phyloP scores from a whole-genome alignment of 192 early-diverging fungal species.

The Geranomyces michiganensis region DNA sequence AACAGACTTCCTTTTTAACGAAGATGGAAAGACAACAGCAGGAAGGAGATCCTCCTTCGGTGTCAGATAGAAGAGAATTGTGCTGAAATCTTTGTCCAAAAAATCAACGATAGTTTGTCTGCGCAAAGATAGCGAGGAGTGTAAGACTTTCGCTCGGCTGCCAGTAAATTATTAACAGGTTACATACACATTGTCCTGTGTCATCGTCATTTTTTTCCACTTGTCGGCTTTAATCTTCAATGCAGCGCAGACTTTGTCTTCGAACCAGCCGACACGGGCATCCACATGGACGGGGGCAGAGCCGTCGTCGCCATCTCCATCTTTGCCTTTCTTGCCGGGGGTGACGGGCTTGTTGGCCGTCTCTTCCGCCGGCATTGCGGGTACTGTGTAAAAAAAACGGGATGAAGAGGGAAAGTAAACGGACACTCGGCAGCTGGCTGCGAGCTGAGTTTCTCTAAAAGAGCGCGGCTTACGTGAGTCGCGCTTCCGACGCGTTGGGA shows the following conservation, averaged over 20 bases:
- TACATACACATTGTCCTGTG: conserved; percentile 55
- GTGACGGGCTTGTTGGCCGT: conserved; percentile 27
- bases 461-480: no score
- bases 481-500: no score
- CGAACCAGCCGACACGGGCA: conserved; percentile 61
- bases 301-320: conserved; percentile 44
- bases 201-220: conserved; percentile 60
- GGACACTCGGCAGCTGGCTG: no score
- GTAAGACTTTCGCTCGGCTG: neutral
- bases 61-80: conserved; percentile 64
- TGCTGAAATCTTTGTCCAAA: conserved; percentile 58
- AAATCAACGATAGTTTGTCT: conserved; percentile 63
- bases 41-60: conserved; percentile 63
- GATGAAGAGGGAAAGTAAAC: no score
- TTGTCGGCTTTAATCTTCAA: conserved; percentile 65
- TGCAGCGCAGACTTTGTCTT: conserved; percentile 55
- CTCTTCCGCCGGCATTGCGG: conserved; percentile 35
- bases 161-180: neutral
- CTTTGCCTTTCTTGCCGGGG: conserved; percentile 51
- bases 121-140: neutral
- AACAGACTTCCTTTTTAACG: conserved; percentile 61
- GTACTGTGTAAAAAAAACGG: no score
- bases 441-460: no score
- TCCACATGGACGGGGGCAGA: conserved; percentile 51
- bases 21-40: conserved; percentile 54